Evolutionary conservation across 78 protist genomes (phyloP), one percentile per base, ranked within the genome.

Genomic region (Polysphondylium violaceum): DNA sequence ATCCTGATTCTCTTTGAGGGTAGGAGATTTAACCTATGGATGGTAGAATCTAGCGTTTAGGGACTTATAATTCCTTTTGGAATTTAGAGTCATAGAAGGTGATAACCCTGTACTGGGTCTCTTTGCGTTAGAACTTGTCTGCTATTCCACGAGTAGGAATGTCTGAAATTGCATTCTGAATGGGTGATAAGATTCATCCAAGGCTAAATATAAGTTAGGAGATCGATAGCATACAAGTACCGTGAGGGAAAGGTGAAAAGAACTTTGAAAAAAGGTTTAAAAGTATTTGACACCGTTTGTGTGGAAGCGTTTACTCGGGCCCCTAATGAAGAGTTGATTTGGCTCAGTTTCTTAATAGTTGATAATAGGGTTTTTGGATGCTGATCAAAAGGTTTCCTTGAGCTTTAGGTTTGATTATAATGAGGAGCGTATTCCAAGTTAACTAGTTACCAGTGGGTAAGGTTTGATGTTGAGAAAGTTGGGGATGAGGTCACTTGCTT

Each of bases 191-290:
- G 81, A 41, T 47, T 35, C 97, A 81, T 79, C 96, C 33, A 96
- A 96, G 64, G 94, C 97, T 94, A 88, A 94, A 93, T 89, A 93
- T 6, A 29, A 50, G 40, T 78, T 58, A 17, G 75, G 94, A 94
- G 93, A 96, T 93, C 97, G 96, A 96, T 96, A 96, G 97, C 95
- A 93, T 76, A 96, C 96, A 96, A 96, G 97, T 96, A 96, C 97
- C 76, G 95, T 92, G 97, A 96, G 76, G 97, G 97, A 94, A 96
- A 96, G 97, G 94, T 96, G 97, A 85, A 96, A 96, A 96, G 97
- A 65, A 95, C 97, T 86, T 86, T 96, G 97, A 96, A 93, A 93
- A 94, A 94, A 91, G 96, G 83, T 95, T 96, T 43, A 96, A 96
- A 95, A 40, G 92, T 44, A 76, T 65, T 63, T 76, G 86, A 77